Evolutionary conservation across 805 yeast species (phyloP).

Genomic region (Scheffersomyces ergatensis): DNA sequence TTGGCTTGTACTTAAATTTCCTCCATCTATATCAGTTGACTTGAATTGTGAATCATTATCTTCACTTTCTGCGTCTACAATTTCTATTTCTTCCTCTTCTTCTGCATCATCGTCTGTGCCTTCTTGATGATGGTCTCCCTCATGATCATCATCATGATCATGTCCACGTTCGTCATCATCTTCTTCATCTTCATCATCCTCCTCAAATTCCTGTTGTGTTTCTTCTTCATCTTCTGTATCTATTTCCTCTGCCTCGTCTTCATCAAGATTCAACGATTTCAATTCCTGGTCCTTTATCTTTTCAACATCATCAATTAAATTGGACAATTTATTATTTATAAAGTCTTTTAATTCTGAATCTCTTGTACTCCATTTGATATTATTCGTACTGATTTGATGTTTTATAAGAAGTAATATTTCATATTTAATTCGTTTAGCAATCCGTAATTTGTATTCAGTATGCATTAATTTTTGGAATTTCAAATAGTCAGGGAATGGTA

Average conservation of each 20-base stretch:
- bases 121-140: constrained; percentile 5
- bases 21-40: background rate
- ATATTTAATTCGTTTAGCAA: constrained; percentile 30
- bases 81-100: constrained; percentile 6
- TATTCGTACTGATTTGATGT: constrained; percentile 25
- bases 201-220: constrained; percentile 15
- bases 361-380: constrained; percentile 33
- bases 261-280: constrained; percentile 18
- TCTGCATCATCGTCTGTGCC: constrained; percentile 3
- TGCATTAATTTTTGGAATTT: constrained; percentile 28
- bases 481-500: constrained; percentile 26
- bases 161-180: constrained; percentile 12
- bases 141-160: constrained; percentile 8
- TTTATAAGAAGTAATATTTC: constrained; percentile 32
- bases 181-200: constrained; percentile 10
- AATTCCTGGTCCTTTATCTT: constrained; percentile 24
- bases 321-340: constrained; percentile 20
- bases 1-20: constrained; percentile 1
- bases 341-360: constrained; percentile 29
- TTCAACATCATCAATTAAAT: constrained; percentile 25
- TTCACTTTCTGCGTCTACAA: constrained; percentile 3
- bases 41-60: constrained; percentile 1
- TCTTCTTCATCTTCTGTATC: constrained; percentile 17
- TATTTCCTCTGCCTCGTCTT: constrained; percentile 14
- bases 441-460: constrained; percentile 30